Percentiles rank a stretch among this genome's conserved stretches.
These are phyloP conservation scores for Apophysomyces sp. DNA, from an alignment of 371 early-diverging fungal species.

Conservation along the genomic window DNA sequence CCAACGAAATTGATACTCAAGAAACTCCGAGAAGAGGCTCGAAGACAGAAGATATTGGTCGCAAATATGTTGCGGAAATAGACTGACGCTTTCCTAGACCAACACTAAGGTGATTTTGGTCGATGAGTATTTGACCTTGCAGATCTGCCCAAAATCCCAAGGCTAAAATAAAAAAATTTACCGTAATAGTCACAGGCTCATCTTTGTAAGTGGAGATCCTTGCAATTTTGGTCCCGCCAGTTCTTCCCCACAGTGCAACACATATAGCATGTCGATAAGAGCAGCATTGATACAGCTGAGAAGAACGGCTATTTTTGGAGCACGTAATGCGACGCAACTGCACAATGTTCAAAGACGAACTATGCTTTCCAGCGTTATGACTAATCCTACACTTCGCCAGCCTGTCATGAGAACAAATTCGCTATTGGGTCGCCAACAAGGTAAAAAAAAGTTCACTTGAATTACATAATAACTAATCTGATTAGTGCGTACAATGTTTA, in stretches of 20 bases:
- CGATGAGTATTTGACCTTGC: too few species aligned
- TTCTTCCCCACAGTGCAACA: not conserved
- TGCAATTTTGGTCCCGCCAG: too few species aligned
- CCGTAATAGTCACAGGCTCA: too few species aligned
- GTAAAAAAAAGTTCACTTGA: not conserved
- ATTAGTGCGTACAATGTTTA: conserved; percentile 85
- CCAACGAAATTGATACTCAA: too few species aligned
- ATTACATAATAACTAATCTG: not conserved
- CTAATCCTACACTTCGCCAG: conserved; percentile 2
- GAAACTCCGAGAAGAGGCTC: too few species aligned
- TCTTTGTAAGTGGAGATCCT: too few species aligned
- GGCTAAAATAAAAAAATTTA: too few species aligned
- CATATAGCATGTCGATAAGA: conserved; percentile 4
- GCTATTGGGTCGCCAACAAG: conserved; percentile 7
- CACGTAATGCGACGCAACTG: not conserved
- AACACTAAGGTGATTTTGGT: too few species aligned
- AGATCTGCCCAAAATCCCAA: conserved; percentile 1
- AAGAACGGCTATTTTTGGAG: not conserved
- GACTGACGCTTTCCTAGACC: too few species aligned
- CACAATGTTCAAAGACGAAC: not conserved
- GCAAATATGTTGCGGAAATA: too few species aligned
- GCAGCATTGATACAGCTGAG: not conserved
- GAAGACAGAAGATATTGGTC: too few species aligned
- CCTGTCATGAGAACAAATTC: conserved; percentile 3
- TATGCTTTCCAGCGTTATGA: conserved; percentile 3